Evolutionary conservation across 495 filamentous ascomycete species (phyloP).

Genomic region (Lichenothelia convexa): DNA sequence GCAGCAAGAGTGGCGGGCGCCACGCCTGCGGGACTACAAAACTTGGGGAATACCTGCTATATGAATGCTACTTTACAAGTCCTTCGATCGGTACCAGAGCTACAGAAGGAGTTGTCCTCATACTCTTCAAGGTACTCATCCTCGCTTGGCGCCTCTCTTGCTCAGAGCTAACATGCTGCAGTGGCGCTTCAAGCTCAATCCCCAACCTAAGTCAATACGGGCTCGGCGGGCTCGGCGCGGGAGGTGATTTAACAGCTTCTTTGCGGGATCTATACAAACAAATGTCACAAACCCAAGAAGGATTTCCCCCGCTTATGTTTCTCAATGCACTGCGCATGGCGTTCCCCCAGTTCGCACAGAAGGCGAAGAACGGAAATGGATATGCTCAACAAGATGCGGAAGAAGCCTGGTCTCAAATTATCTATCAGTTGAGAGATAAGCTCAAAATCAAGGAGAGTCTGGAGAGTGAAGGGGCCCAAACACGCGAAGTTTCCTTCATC

Average conservation of each 20-base stretch:
- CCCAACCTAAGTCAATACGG: slow-evolving; percentile 38
- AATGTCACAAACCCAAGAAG: slow-evolving; percentile 82
- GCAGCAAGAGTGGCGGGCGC: slow-evolving; percentile 66
- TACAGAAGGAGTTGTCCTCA: slow-evolving; percentile 57
- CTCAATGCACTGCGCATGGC: slow-evolving; percentile 59
- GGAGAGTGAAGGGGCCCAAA: slow-evolving; percentile 20
- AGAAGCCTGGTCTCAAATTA: slow-evolving; percentile 93
- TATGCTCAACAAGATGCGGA: slow-evolving; percentile 96
- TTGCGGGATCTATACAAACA: slow-evolving; percentile 79
- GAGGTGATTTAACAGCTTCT: slow-evolving; percentile 58
- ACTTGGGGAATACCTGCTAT: slow-evolving; percentile 95
- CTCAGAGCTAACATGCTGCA: not conserved
- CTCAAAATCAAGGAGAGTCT: slow-evolving; percentile 40
- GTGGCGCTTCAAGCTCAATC: slow-evolving; percentile 21
- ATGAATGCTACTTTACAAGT: slow-evolving; percentile 92
- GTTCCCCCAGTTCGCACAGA: slow-evolving; percentile 91
- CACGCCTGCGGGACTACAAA: slow-evolving; percentile 73
- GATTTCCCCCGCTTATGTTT: slow-evolving; percentile 72
- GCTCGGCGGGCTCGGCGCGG: slow-evolving; percentile 38
- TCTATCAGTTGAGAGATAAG: slow-evolving; percentile 68
- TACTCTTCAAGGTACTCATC: slow-evolving; percentile 35
- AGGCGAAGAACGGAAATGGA: slow-evolving; percentile 57
- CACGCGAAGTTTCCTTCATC: slow-evolving; percentile 49
- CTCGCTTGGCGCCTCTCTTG: too few species aligned
- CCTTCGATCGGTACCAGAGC: slow-evolving; percentile 72